These are phyloP conservation scores for Hsuehochloa calcarea DNA, from an alignment of 176 grass and related monocot genomes.

Conservation along the genomic window DNA sequence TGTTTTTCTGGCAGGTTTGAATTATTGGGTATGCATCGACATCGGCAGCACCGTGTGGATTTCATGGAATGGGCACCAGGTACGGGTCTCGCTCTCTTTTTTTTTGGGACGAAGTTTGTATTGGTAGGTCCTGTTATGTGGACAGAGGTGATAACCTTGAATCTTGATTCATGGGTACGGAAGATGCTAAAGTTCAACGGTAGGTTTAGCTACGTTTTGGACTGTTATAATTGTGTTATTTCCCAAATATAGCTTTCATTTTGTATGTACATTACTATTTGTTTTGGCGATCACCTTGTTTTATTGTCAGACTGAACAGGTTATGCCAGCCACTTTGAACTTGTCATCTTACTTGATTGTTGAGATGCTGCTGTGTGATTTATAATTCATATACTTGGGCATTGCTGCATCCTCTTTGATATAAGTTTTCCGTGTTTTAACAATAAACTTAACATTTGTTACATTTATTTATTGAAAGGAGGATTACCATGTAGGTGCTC, in stretches of 20 bases:
- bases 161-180: background rate
- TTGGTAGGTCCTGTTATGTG: background rate
- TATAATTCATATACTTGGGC: conserved; percentile 15
- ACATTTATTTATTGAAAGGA: conserved; percentile 24
- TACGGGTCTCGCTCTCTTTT: conserved; percentile 41
- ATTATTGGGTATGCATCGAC: conserved; percentile 79
- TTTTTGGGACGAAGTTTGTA: background rate
- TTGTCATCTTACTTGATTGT: background rate
- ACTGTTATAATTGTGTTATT: background rate
- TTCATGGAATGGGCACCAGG: conserved; percentile 99
- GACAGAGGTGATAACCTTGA: background rate
- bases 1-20: conserved; percentile 56
- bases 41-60: conserved; percentile 77
- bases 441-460: conserved; percentile 7
- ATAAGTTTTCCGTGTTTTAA: conserved; percentile 1
- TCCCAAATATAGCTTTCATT: background rate
- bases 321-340: conserved; percentile 10
- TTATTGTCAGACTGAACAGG: background rate
- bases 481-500: conserved; percentile 59
- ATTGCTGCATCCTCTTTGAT: conserved; percentile 5
- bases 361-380: conserved; percentile 5
- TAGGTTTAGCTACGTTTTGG: background rate
- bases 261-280: background rate
- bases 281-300: background rate
- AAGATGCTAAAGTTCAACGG: background rate